Evolutionary conservation across 2,329 filamentous ascomycete genomes (phyloP).

Genomic region (Aureobasidium mangrovei): DNA sequence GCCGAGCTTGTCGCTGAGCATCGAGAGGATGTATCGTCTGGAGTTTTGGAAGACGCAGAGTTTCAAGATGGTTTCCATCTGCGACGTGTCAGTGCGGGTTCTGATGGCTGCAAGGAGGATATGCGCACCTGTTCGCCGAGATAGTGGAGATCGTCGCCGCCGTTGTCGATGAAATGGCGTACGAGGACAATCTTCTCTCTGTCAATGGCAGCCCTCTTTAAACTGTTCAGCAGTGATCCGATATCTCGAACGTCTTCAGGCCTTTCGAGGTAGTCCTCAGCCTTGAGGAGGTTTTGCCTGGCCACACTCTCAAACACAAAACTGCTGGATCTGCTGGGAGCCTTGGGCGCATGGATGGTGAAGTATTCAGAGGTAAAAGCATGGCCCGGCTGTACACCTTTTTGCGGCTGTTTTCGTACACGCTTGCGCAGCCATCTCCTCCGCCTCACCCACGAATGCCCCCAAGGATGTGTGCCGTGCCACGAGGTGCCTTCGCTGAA

Average conservation of each 20-base stretch:
- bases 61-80: constrained; percentile 79
- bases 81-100: constrained; percentile 24
- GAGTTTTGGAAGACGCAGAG: constrained; percentile 86
- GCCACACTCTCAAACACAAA: constrained; percentile 2
- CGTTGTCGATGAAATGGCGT: constrained; percentile 70
- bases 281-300: constrained; percentile 21
- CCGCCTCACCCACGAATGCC: constrained; percentile 86
- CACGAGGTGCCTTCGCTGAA: constrained; percentile 56
- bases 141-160: constrained; percentile 64
- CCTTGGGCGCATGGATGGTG: constrained; percentile 47
- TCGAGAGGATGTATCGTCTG: constrained; percentile 63
- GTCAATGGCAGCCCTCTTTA: constrained; percentile 69
- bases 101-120: not conserved
- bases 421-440: constrained; percentile 81
- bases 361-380: constrained; percentile 73
- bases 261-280: constrained; percentile 37
- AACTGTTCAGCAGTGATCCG: constrained; percentile 56
- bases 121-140: constrained; percentile 51
- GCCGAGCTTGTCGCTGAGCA: constrained; percentile 55
- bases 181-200: constrained; percentile 83
- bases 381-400: constrained; percentile 45
- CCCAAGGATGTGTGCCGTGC: constrained; percentile 86
- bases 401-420: constrained; percentile 47
- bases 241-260: constrained; percentile 54
- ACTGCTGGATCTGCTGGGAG: constrained; percentile 20